Evolutionary conservation across 257 asterid genomes (phyloP), one percentile per base, ranked within the genome.

Genomic region (Gentiana dahurica): DNA sequence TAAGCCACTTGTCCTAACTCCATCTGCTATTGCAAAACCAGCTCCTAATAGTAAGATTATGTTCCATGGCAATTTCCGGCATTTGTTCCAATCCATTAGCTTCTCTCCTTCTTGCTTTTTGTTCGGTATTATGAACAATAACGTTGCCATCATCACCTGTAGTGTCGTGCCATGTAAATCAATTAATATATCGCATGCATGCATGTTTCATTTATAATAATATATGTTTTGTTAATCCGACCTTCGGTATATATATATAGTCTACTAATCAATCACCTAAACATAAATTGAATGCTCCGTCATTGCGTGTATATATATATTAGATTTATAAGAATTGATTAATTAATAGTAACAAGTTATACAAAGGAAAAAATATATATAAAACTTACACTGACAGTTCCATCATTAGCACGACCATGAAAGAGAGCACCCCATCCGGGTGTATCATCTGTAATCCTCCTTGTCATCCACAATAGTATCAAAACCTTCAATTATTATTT

Each of bases 71-170:
- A 90, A 52, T 60, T 81, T 87, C 81, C 81, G 87, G 94, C 98
- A 90, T 61, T 90, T 87, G 80, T 81, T 82, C 98, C 96, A 90
- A 72, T 90, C 98, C 98, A 90, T 90, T 13, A 90, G 71, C 65
- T 87, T 90, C 79, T 87, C 95, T 45, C 96, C 95, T 39, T 57
- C 49, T 15, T 78, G 75, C 69, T 84, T 87, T 61, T 67, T 87
- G 83, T 75, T 87, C 34, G 98, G 96, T 47, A 90, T 82, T 69
- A 90, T 79, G 79, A 90, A 90, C 6, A 90, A 62, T 3, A 90
- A 67, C 2, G 98, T 90, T 9, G 98, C 98, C 87, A 85, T 80
- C 96, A 90, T 62, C 57, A 90, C 95, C 95, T 86, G 56, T 7
- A 10, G 24, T 5, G 35, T 1, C 34, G 8, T 2, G 0, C 3